Conservation (phyloP, 2,329 filamentous ascomycete genomes). For the Anthostomella pinea region DNA sequence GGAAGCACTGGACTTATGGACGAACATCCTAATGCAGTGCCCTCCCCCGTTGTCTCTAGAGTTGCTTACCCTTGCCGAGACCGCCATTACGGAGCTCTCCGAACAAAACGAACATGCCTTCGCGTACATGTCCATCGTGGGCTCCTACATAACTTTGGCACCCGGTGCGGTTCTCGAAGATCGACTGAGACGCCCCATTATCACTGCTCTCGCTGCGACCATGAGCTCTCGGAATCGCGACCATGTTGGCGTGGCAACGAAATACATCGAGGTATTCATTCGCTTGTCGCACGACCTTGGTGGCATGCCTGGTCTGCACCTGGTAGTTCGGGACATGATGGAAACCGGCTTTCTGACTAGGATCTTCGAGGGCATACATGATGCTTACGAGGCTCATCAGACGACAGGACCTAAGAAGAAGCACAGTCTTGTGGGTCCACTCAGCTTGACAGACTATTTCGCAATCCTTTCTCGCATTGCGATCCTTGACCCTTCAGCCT, state of each 20-base stretch:
- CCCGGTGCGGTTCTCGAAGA: constrained; percentile 64
- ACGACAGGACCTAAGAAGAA: constrained; percentile 77
- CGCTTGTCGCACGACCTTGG: constrained; percentile 61
- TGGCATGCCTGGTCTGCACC: constrained; percentile 55
- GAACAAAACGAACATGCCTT: constrained; percentile 62
- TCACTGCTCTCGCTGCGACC: constrained; percentile 47
- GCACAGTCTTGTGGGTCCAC: constrained; percentile 65
- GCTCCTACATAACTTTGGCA: constrained; percentile 69
- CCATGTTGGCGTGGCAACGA: constrained; percentile 54
- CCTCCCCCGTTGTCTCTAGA: constrained; percentile 58
- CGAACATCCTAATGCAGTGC: constrained; percentile 66
- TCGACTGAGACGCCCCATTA: constrained; percentile 47
- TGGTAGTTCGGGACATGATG: constrained; percentile 65
- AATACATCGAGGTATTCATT: constrained; percentile 64
- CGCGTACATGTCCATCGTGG: constrained; percentile 61
- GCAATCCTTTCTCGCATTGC: constrained; percentile 76
- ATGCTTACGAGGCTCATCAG: constrained; percentile 71
- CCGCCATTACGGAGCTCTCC: constrained; percentile 63
- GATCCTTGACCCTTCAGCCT: constrained; percentile 66
- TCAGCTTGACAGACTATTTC: constrained; percentile 83
- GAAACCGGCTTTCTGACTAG: constrained; percentile 60
- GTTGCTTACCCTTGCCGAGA: constrained; percentile 61
- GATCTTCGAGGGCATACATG: constrained; percentile 64
- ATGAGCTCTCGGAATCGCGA: constrained; percentile 56
- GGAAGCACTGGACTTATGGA: constrained; percentile 89